These are phyloP conservation scores for Dillenia turbinata DNA, from an alignment of 164 flowering plant genomes.

Conservation along the genomic window DNA sequence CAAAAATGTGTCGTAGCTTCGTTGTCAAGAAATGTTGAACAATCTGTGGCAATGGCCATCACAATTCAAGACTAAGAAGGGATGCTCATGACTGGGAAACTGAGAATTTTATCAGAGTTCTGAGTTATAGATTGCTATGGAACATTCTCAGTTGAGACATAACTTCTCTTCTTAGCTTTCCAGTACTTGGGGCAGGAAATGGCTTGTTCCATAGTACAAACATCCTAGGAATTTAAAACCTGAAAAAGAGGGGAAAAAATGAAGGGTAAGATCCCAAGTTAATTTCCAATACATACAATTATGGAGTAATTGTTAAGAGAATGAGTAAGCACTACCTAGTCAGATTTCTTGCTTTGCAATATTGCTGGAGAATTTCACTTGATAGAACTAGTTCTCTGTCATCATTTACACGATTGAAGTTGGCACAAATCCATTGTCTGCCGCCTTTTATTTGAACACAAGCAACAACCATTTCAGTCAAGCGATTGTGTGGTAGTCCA, in stretches of 20 bases:
- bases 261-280: background rate
- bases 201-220: conserved; percentile 58
- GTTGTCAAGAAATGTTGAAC: too few relatives aligned
- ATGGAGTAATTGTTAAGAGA: background rate
- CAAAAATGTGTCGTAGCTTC: too few relatives aligned
- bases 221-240: conserved; percentile 72
- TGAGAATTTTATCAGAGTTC: background rate
- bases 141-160: conserved; percentile 23
- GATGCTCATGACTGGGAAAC: too few relatives aligned
- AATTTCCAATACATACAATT: too few relatives aligned
- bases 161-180: conserved; percentile 55
- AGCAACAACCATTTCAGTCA: conserved; percentile 74
- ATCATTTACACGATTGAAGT: background rate
- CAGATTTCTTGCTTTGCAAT: conserved; percentile 50
- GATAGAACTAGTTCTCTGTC: conserved; percentile 24
- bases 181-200: conserved; percentile 70
- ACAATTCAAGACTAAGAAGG: too few relatives aligned
- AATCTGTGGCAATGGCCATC: too few relatives aligned
- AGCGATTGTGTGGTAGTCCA: conserved; percentile 65
- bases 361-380: conserved; percentile 35
- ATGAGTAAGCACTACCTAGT: conserved; percentile 42
- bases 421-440: conserved; percentile 57
- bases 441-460: conserved; percentile 49
- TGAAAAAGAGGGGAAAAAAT: conserved; percentile 24
- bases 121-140: conserved; percentile 39